Conservation (phyloP, 139 green algal genomes). For the Coelastrella sp. region DNA sequence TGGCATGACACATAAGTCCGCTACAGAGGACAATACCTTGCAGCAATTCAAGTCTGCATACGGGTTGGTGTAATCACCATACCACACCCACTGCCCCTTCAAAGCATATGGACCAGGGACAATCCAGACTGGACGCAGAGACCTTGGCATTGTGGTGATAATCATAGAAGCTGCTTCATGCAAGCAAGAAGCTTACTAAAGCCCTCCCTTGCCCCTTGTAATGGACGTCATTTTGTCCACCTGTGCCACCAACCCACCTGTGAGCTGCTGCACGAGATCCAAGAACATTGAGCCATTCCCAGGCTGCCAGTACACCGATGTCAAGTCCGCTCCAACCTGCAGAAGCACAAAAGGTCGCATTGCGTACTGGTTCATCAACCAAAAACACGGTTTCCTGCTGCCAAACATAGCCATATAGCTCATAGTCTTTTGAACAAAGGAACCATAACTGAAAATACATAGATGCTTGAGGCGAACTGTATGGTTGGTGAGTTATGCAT, state of each 20-base stretch:
- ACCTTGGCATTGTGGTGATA: too few relatives aligned
- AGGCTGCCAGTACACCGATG: slow-evolving; percentile 69
- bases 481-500: too few relatives aligned
- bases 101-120: neutral
- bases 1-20: too few relatives aligned
- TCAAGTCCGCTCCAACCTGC: slow-evolving; percentile 46
- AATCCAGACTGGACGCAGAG: too few relatives aligned
- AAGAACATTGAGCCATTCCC: slow-evolving; percentile 83
- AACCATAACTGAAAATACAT: too few relatives aligned
- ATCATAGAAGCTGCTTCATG: too few relatives aligned
- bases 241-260: neutral
- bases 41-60: too few relatives aligned
- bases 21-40: too few relatives aligned
- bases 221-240: neutral
- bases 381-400: neutral
- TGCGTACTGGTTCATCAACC: neutral
- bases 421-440: neutral
- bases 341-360: neutral
- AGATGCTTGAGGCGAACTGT: too few relatives aligned
- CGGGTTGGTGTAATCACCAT: too few relatives aligned
- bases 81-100: too few relatives aligned
- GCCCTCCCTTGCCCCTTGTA: neutral
- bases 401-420: neutral
- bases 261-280: slow-evolving; percentile 71
- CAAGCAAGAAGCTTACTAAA: too few relatives aligned